A percentile compares a stretch with the other conserved stretches of the same genome.
These are phyloP conservation scores for Neurospora hispaniola DNA, from an alignment of 495 filamentous ascomycete species.

Conservation along the genomic window DNA sequence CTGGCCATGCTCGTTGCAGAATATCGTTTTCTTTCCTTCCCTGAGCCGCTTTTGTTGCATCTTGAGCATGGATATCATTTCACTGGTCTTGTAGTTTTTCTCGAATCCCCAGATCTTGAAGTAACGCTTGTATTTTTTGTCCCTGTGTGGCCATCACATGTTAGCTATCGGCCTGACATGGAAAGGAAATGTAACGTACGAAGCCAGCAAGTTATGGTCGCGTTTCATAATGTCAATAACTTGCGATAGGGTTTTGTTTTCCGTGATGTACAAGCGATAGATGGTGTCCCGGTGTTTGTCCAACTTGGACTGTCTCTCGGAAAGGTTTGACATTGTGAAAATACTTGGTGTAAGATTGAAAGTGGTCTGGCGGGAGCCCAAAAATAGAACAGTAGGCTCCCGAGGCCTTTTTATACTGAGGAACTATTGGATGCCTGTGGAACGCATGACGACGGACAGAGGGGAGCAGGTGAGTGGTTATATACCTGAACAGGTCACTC, in stretches of 20 bases:
- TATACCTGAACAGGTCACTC: neutral
- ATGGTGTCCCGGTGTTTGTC: conserved; percentile 10
- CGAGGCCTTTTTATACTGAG: neutral
- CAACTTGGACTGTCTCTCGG: conserved; percentile 6
- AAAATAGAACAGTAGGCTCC: neutral
- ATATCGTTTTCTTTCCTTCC: conserved; percentile 6
- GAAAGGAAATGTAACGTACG: conserved; percentile 5
- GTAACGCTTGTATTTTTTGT: conserved; percentile 20
- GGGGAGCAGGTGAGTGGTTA: neutral
- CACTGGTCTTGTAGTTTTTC: conserved; percentile 17
- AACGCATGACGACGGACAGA: neutral
- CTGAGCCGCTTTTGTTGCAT: conserved; percentile 11
- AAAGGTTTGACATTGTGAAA: neutral
- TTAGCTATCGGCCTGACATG: neutral
- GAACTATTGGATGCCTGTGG: neutral
- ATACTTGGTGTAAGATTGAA: neutral
- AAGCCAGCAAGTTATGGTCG: conserved; percentile 11
- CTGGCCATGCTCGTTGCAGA: conserved; percentile 7
- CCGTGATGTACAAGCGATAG: conserved; percentile 13
- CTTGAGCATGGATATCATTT: conserved; percentile 15
- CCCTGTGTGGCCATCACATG: neutral
- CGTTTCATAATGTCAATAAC: conserved; percentile 15
- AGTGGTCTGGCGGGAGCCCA: neutral
- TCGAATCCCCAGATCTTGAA: conserved; percentile 16
- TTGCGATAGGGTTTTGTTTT: conserved; percentile 8